These are phyloP conservation scores for Dacryopinax primogenitus DNA, from an alignment of 768 basidiomycete genomes.

Conservation along the genomic window DNA sequence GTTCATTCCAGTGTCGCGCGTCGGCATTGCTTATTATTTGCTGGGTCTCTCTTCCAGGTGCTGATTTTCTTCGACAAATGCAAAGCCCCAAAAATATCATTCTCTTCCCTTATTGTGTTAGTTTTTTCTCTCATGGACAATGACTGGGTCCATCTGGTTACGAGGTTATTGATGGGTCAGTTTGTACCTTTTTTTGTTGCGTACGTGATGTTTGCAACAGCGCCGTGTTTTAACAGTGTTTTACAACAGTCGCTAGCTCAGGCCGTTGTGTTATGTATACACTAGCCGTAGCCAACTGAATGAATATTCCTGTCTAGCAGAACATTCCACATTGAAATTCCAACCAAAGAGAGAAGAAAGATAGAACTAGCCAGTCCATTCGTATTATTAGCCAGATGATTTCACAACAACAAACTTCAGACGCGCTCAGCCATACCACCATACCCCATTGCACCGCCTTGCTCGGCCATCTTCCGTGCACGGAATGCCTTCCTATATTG, in stretches of 20 bases:
- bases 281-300: not conserved
- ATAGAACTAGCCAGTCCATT: not conserved
- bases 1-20: not conserved
- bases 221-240: not conserved
- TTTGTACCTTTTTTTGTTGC: not conserved
- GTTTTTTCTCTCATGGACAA: not conserved
- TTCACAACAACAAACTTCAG: not conserved
- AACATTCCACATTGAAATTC: not conserved
- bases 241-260: not conserved
- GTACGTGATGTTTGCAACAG: not conserved
- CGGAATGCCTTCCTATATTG: slow-evolving; percentile 66
- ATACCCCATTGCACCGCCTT: slow-evolving; percentile 12
- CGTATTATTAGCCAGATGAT: not conserved
- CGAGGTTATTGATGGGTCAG: not conserved
- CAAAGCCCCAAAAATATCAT: not conserved
- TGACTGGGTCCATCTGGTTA: not conserved
- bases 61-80: not conserved
- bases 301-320: not conserved
- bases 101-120: not conserved
- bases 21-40: not conserved
- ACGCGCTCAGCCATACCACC: slow-evolving; percentile 10
- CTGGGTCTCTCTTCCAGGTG: not conserved
- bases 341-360: not conserved
- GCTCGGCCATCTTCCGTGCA: slow-evolving; percentile 17
- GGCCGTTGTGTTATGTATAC: not conserved